phyloP scores from a whole-genome alignment of 208 protist genomes.

The Strigomonas culicis region DNA sequence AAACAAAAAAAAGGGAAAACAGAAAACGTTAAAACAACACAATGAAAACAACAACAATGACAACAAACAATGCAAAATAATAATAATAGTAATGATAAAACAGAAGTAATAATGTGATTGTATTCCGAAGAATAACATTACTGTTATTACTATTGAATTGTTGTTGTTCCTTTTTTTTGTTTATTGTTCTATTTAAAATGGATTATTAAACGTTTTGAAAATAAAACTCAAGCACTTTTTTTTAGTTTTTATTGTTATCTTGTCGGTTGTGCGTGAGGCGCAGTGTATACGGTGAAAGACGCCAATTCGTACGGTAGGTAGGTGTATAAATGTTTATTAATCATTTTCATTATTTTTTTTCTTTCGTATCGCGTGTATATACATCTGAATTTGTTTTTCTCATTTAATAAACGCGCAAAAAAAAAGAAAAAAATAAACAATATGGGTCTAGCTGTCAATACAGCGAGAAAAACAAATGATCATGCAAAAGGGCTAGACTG shows the following conservation, averaged over 20 bases:
- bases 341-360: too few relatives aligned
- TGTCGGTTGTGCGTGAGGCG: too few relatives aligned
- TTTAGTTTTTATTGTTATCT: too few relatives aligned
- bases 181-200: slow-evolving; percentile 9
- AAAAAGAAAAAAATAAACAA: slow-evolving; percentile 20
- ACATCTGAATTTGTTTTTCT: slow-evolving; percentile 11
- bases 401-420: slow-evolving; percentile 9
- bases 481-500: too few relatives aligned
- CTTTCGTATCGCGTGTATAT: too few relatives aligned
- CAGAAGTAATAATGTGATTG: slow-evolving; percentile 8
- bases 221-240: too few relatives aligned
- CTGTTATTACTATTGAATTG: neutral
- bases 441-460: too few relatives aligned
- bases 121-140: neutral
- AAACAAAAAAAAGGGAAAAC: slow-evolving; percentile 17
- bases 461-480: too few relatives aligned
- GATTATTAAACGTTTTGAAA: too few relatives aligned
- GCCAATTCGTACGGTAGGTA: too few relatives aligned
- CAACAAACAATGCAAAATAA: neutral
- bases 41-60: slow-evolving; percentile 11
- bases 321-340: too few relatives aligned
- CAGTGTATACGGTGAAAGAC: too few relatives aligned
- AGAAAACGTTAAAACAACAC: slow-evolving; percentile 4
- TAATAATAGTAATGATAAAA: neutral
- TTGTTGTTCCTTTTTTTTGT: slow-evolving; percentile 10